These are phyloP conservation scores for Lipomyces yamadae DNA, from an alignment of 805 yeast species.

Conservation along the genomic window DNA sequence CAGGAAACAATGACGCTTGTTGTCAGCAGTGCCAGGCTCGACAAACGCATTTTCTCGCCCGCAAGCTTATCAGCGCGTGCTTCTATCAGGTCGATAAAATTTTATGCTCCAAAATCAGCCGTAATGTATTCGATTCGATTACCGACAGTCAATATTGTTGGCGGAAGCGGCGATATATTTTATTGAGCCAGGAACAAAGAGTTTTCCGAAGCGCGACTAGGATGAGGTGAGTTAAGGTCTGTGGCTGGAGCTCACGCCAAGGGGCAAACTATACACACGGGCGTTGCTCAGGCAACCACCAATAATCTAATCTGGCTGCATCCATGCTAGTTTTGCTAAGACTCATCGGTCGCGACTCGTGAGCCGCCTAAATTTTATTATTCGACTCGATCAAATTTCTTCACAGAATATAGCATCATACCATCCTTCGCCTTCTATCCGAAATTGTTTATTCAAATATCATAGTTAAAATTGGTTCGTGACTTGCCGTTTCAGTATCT, in stretches of 20 bases:
- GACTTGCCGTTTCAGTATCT: too few relatives aligned
- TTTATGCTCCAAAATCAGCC: background rate
- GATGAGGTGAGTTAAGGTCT: background rate
- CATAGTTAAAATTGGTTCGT: too few relatives aligned
- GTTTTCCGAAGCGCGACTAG: background rate
- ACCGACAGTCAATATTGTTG: background rate
- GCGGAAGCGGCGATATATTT: background rate
- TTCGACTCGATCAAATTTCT: too few relatives aligned
- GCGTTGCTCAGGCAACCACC: background rate
- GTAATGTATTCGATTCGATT: background rate
- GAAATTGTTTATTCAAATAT: too few relatives aligned
- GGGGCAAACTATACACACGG: background rate
- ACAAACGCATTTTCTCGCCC: slow-evolving; percentile 1
- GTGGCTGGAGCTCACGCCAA: background rate
- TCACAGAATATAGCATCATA: too few relatives aligned
- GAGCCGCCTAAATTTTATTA: too few relatives aligned
- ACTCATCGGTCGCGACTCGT: too few relatives aligned
- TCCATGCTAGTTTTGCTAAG: too few relatives aligned
- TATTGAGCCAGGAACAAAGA: background rate
- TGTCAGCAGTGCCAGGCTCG: background rate
- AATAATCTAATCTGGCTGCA: background rate
- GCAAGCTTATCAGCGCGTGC: background rate
- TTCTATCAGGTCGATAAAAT: background rate
- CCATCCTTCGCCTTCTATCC: too few relatives aligned
- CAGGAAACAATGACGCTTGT: background rate